Base-by-base conservation (phyloP, 2,329 filamentous ascomycete genomes). In the Botrytis aclada region DNA sequence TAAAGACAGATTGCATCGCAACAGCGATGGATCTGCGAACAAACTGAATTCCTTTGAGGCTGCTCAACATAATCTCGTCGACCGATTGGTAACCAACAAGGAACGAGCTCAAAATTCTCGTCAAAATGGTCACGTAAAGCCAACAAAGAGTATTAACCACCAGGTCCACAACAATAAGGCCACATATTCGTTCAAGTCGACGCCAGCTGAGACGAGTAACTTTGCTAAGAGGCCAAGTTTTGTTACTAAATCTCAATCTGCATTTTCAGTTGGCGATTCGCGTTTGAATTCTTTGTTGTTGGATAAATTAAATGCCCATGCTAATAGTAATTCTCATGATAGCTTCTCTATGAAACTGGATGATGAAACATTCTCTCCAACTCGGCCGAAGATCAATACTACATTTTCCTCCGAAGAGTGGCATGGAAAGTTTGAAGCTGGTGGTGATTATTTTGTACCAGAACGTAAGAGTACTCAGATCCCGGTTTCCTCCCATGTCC, bases 371-470 rank as follows among this genome's bases (percentile, higher is more conserved):
- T 84, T 84, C 70, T 76, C 78, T 18, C 77, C 77, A 45, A 80
- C 83, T 9, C 80, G 81, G 16, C 78, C 82, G n/a, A 79, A 81
- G 69, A 90, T 91, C 76, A 88, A 89, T 80, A 90, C 88, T 29
- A 86, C 83, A 56, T 91, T 91, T 80, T 85, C 85, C 32, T 82
- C 86, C 6, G 84, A 85, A 22, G 85, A 88, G 69, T 81, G 80
- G 80, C 74, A 78, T 73, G 80, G 79, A 8, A 81, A 79, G 70
- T 81, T 81, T 69, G 75, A 78, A 63, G 80, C 78, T 61, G 79
- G 80, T 18, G 75, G 74, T 34, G 76, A 78, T 72, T 79, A 79
- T 69, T 80, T 81, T 69, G 76, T 74, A 51, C 77, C 76, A 34
- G 77, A 78, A 39, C 71, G 75, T 51, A 77, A 77, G 39, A 60